These are phyloP conservation scores for sorghum (Sorghum bicolor) DNA, from an alignment of 176 grass and related monocot species.

Conservation along the genomic window DNA sequence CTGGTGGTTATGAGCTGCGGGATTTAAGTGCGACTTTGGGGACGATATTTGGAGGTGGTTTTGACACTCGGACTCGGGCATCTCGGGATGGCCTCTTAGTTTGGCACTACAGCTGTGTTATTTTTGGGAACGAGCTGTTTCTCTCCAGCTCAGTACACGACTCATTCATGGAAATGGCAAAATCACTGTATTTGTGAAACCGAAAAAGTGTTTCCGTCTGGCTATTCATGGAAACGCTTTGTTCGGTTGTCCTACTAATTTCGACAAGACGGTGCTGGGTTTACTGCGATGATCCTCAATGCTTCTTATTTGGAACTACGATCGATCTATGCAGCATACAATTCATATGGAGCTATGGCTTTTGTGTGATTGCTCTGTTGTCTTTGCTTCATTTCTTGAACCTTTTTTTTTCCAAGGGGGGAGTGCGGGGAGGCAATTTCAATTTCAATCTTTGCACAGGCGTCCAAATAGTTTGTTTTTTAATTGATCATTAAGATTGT, in stretches of 20 bases:
- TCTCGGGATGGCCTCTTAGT: background rate
- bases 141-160: background rate
- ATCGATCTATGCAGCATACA: background rate
- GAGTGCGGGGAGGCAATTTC: background rate
- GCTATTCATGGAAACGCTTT: conserved; percentile 1
- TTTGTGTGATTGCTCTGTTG: background rate
- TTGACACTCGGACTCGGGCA: background rate
- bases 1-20: background rate
- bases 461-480: background rate
- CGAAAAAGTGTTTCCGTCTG: background rate
- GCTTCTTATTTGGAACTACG: background rate
- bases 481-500: background rate
- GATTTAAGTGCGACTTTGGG: background rate
- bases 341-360: background rate
- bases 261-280: background rate
- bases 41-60: background rate
- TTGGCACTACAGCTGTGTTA: background rate
- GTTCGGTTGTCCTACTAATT: background rate
- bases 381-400: conserved; percentile 2
- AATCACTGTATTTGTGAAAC: background rate
- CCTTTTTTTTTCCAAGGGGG: background rate
- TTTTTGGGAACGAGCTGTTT: conserved; percentile 7
- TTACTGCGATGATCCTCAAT: background rate
- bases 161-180: background rate
- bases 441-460: background rate